Base-by-base conservation (phyloP, 495 filamentous ascomycete species). In the Neurospora tetraspora region DNA sequence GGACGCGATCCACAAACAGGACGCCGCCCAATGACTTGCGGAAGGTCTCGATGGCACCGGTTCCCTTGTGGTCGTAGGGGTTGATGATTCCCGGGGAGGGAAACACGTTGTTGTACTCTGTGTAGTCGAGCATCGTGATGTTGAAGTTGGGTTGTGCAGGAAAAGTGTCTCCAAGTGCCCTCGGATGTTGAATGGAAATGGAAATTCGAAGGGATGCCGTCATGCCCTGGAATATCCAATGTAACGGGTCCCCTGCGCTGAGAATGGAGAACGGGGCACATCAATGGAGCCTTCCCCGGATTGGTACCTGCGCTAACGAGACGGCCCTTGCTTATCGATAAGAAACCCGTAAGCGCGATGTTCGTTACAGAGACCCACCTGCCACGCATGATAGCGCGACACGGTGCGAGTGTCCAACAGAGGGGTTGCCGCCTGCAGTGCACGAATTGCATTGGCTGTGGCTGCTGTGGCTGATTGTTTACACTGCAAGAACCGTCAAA, bases 1-100 rank as follows among this genome's bases (percentile, higher is more conserved):
- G 82, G 39, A 94, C 86, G 69, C 88, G 87, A 78, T 95, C 92
- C 75, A 93, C 89, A 78, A 94, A 94, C 53, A 94, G 85, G 68
- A 87, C 83, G 74, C 90, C 89, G 71, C 89, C 88, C 37, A 94
- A 82, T 23, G 79, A 81, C 59, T 88, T 88, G 71, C 91, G 90
- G 74, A 88, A 88, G 34, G 83, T 80, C 71, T 89, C 83, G 74
- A 94, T 91, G 31, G 85, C 83, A 16, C 89, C 83, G 74, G 88
- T 77, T 65, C 84, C 79, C 31, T 84, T 83, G 40, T 86, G 83
- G 77, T 89, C 87, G 78, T 92, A 91, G 14, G 86, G 86, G 73
- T 88, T 88, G 16, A 65, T 65, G 16, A 88, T 87, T 36, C 86
- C 84, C 69, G 91, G 86, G 74, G 88, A 86, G 42, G 83, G 84